phyloP scores from a whole-genome alignment of 2,329 filamentous ascomycete species.

The Beauveria pseudobassiana region DNA sequence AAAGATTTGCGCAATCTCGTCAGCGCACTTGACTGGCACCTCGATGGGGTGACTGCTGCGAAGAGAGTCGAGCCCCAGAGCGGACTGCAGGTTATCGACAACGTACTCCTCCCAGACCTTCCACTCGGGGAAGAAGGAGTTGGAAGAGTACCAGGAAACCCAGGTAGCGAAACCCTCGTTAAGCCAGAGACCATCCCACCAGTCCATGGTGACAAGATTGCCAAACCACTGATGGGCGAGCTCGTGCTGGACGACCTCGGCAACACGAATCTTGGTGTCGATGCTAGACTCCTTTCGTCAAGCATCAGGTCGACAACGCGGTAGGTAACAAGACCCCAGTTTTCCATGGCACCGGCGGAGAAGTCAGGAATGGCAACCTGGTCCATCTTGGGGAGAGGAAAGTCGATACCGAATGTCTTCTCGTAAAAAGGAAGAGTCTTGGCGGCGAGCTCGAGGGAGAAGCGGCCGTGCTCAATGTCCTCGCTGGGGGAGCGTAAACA shows the following conservation, averaged over 20 bases:
- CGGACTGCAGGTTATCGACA: constrained; percentile 83
- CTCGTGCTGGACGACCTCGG: constrained; percentile 94
- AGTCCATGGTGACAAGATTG: constrained; percentile 96
- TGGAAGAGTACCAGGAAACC: constrained; percentile 65
- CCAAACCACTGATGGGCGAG: constrained; percentile 98
- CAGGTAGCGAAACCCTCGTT: constrained; percentile 78
- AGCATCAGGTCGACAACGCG: constrained; percentile 75
- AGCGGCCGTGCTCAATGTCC: constrained; percentile 83
- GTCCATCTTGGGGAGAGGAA: constrained; percentile 36
- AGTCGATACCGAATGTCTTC: constrained; percentile 81
- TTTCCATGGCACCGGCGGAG: constrained; percentile 94
- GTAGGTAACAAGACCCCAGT: constrained; percentile 95
- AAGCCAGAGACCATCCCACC: constrained; percentile 96
- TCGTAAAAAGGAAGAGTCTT: constrained; percentile 92
- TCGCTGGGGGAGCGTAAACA: constrained; percentile 91
- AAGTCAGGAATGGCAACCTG: constrained; percentile 97
- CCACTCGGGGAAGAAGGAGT: constrained; percentile 95
- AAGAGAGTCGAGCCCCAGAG: constrained; percentile 79
- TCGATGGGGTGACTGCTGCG: constrained; percentile 95
- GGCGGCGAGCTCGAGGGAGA: constrained; percentile 83
- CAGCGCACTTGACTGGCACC: constrained; percentile 88
- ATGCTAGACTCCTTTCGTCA: constrained; percentile 85
- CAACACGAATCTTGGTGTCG: constrained; percentile 83
- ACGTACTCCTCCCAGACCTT: constrained; percentile 97
- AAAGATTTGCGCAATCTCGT: constrained; percentile 97